These are phyloP conservation scores for Obelidium mucronatum DNA, from an alignment of 192 early-diverging fungal genomes.

Conservation along the genomic window DNA sequence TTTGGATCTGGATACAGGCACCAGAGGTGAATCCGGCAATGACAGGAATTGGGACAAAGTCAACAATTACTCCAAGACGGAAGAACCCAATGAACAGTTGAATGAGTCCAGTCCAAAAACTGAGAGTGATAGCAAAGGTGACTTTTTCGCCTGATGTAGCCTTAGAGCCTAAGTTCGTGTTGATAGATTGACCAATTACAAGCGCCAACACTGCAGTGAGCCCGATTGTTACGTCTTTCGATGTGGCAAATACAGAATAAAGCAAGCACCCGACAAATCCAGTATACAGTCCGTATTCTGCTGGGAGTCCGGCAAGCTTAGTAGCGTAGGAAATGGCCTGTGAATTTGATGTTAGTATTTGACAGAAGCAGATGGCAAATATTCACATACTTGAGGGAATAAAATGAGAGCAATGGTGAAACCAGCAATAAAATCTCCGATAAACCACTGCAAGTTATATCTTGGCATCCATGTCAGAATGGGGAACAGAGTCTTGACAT, in stretches of 20 bases:
- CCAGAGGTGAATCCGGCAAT: conserved; percentile 81
- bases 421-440: too few species aligned
- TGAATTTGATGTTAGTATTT: conserved; percentile 69
- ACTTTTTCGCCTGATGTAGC: conserved; percentile 40
- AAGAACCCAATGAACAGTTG: conserved; percentile 75
- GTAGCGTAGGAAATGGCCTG: conserved; percentile 67
- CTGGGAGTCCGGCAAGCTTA: conserved; percentile 75
- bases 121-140: conserved; percentile 63
- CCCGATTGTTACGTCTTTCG: conserved; percentile 72
- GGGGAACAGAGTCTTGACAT: conserved; percentile 51
- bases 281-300: conserved; percentile 81
- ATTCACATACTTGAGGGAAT: too few species aligned
- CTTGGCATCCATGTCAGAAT: conserved; percentile 57
- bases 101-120: too few species aligned
- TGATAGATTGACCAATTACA: conserved; percentile 71
- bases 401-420: too few species aligned
- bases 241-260: too few species aligned
- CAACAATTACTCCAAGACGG: conserved; percentile 84
- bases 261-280: too few species aligned
- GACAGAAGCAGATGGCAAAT: conserved; percentile 74
- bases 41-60: too few species aligned
- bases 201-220: conserved; percentile 81
- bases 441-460: too few species aligned
- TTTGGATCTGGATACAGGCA: conserved; percentile 79
- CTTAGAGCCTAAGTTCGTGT: conserved; percentile 37